Percentiles rank a stretch among this genome's conserved stretches.
These are phyloP conservation scores for Paramarasmius palmivorus DNA, from an alignment of 1,284 basidiomycete genomes.

Conservation along the genomic window DNA sequence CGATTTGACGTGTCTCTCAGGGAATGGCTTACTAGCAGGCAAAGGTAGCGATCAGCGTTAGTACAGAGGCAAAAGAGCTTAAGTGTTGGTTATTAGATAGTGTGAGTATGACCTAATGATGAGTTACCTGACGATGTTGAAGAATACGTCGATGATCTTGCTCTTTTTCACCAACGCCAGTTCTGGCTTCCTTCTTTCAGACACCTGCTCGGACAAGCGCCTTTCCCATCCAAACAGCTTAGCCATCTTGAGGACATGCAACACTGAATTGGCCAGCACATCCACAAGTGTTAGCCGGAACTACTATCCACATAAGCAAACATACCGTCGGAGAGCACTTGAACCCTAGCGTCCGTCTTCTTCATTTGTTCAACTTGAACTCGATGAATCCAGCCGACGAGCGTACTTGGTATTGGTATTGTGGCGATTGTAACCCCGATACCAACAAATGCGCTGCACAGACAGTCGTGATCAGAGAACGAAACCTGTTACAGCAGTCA, in stretches of 20 bases:
- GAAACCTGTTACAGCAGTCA: background rate
- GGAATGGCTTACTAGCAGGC: background rate
- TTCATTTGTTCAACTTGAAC: constrained; percentile 29
- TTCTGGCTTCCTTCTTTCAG: constrained; percentile 18
- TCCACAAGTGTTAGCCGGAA: no score
- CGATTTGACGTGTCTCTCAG: background rate
- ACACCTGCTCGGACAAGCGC: constrained; percentile 42
- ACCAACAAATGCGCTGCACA: constrained; percentile 47
- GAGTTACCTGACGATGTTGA: background rate
- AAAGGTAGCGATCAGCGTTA: background rate
- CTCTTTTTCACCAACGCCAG: background rate
- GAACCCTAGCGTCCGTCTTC: constrained; percentile 50
- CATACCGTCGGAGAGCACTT: constrained; percentile 20
- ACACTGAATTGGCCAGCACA: no score
- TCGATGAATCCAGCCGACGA: constrained; percentile 34
- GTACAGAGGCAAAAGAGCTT: no score
- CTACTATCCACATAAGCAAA: no score
- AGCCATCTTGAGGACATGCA: constrained; percentile 43
- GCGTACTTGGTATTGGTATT: constrained; percentile 53
- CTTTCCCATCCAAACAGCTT: constrained; percentile 66
- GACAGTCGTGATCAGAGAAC: background rate
- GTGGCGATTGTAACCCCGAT: constrained; percentile 49
- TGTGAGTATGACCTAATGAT: background rate
- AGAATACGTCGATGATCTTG: background rate
- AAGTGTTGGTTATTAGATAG: background rate